Conservation (phyloP, 441 rosid species). For the Erodium moschatum region DNA sequence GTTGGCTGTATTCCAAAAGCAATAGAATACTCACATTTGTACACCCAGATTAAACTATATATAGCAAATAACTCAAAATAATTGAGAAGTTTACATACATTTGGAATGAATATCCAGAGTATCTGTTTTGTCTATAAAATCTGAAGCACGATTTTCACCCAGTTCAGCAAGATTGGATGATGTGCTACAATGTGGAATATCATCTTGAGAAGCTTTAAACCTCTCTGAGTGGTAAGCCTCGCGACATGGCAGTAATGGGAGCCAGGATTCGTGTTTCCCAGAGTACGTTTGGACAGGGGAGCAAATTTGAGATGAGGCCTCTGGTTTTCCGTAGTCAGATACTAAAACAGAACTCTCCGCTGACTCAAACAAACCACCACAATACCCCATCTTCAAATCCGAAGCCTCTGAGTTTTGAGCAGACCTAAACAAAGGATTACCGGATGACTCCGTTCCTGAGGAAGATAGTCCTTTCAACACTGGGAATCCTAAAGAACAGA, state of each 20-base stretch:
- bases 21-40: slow-evolving; percentile 11
- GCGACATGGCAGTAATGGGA: slow-evolving; percentile 19
- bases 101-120: slow-evolving; percentile 24
- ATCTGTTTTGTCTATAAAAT: slow-evolving; percentile 27
- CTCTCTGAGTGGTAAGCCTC: slow-evolving; percentile 27
- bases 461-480: slow-evolving; percentile 21
- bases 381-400: slow-evolving; percentile 22
- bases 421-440: slow-evolving; percentile 11
- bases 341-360: neutral
- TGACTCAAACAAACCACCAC: slow-evolving; percentile 25
- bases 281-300: slow-evolving; percentile 29
- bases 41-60: slow-evolving; percentile 12
- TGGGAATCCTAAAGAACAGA: slow-evolving; percentile 34
- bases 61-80: slow-evolving; percentile 12
- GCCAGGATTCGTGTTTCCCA: slow-evolving; percentile 39
- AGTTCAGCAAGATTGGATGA: slow-evolving; percentile 37
- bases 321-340: slow-evolving; percentile 25
- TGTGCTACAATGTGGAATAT: slow-evolving; percentile 37
- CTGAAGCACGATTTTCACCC: slow-evolving; percentile 27
- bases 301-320: slow-evolving; percentile 24
- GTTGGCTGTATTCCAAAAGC: neutral
- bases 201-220: slow-evolving; percentile 32
- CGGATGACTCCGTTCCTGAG: slow-evolving; percentile 18
- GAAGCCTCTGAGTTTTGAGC: slow-evolving; percentile 26
- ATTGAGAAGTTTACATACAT: slow-evolving; percentile 26